Evolutionary conservation across 192 early-diverging fungal species (phyloP).

Genomic region (Radiomyces spectabilis): DNA sequence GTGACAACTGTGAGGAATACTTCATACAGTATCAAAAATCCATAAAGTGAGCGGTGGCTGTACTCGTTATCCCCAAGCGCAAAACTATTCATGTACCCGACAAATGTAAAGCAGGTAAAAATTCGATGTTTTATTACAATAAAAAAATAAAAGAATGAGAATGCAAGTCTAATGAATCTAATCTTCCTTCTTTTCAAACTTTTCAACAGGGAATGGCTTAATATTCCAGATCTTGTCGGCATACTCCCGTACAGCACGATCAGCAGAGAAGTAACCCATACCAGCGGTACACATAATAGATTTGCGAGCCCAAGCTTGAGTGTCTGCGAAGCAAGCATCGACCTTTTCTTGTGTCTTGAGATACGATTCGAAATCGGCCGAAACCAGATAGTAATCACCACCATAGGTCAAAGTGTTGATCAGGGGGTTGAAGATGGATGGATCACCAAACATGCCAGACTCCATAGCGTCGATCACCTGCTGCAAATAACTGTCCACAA

Average conservation of each 20-base stretch:
- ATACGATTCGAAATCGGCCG: constrained; percentile 83
- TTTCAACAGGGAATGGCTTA: no score
- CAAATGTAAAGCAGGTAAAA: no score
- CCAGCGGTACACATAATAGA: constrained; percentile 83
- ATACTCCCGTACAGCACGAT: constrained; percentile 87
- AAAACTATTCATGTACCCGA: no score
- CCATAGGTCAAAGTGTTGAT: constrained; percentile 75
- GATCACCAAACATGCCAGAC: constrained; percentile 54
- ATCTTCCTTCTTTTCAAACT: no score
- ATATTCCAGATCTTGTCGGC: constrained; percentile 89
- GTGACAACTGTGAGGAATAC: no score
- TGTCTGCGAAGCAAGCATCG: constrained; percentile 82
- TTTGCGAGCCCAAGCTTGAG: constrained; percentile 78
- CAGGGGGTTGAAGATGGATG: constrained; percentile 67
- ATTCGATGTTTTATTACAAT: no score
- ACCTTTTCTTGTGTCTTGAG: constrained; percentile 70
- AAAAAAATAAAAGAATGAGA: no score
- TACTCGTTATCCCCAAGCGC: no score
- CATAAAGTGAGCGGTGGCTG: no score
- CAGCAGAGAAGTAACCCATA: constrained; percentile 94
- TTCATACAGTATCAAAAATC: no score
- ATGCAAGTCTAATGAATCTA: no score
- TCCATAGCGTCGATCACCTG: constrained; percentile 77
- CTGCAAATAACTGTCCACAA: constrained; percentile 74
- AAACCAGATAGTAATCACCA: constrained; percentile 84